Evolutionary conservation across 225 moss, liverwort and hornwort species (phyloP).

Genomic region (Climacium dendroides): DNA sequence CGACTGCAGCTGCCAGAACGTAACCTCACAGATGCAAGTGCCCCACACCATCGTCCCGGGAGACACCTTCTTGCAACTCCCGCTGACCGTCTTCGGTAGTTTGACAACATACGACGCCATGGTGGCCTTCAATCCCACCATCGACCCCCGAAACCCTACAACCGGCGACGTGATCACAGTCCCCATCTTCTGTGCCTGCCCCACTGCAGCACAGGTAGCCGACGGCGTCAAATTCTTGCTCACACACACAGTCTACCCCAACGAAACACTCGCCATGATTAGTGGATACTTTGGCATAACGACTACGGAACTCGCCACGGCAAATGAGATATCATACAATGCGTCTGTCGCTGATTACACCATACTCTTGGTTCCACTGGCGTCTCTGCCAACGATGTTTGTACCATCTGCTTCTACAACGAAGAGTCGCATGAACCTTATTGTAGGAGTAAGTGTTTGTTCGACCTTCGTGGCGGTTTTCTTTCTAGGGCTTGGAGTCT

Average conservation of each 20-base stretch:
- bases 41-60: conserved; percentile 7
- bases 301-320: neutral
- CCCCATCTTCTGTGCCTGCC: conserved; percentile 63
- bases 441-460: neutral
- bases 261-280: conserved; percentile 4
- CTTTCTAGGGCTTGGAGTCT: neutral
- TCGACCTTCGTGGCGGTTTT: neutral
- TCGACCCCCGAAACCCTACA: neutral
- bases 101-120: conserved; percentile 27
- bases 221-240: conserved; percentile 15
- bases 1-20: neutral
- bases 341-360: neutral
- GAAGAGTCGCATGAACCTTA: neutral
- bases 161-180: conserved; percentile 8
- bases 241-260: conserved; percentile 23
- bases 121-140: neutral
- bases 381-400: neutral
- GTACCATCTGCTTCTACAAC: neutral
- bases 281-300: conserved; percentile 16
- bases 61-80: conserved; percentile 32
- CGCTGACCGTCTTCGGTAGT: conserved; percentile 12
- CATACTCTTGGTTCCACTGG: neutral
- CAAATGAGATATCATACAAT: neutral
- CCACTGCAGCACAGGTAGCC: conserved; percentile 8
- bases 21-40: conserved; percentile 3